Base-by-base conservation (phyloP, 2,329 filamentous ascomycete genomes). In the Clonostachys rosea region DNA sequence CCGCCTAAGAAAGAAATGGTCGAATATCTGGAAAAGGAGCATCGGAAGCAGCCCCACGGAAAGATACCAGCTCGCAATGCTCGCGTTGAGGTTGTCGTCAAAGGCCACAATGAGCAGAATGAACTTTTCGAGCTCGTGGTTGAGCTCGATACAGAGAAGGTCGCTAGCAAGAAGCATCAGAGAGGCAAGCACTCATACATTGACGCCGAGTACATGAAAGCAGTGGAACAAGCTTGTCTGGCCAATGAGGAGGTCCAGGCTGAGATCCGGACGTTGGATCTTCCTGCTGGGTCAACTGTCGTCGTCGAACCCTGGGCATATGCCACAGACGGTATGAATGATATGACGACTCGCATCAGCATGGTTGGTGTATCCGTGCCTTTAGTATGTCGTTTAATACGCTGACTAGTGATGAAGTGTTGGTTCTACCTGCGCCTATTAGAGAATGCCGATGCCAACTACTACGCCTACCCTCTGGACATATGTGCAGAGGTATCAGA, bases 231-330 rank as follows among this genome's bases (percentile, higher is more conserved):
- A 6, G 74, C 68, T 0, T 80, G 76, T 48, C 55, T 75, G n/a
- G 65, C 59, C 1, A 64, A 78, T 40, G 35, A 52, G 0, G 47
- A 57, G 13, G 67, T 81, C 0, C 67, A 76, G 52, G 60, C 59
- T 0, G 70, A 72, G 43, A 69, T 76, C 17, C 44, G 56, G 3
- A 56, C 55, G 2, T 57, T 79, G 4, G 53, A 71, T 1, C 56
- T 81, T 0, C 76, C 77, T 0, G 51, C 61, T 5, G 69, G 63
- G 2, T 66, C 72, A 0, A 64, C 60, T 0, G 71, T 76, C 2
- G 64, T 73, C 5, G 67, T 78, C 35, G 78, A 81, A 52, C 68
- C 77, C 0, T 81, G 78, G 77, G 68, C 75, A 2, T 81, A 81
- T 57, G 76, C 68, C 0, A 71, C 73, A 0, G 75, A 80, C 55